Evolutionary conservation across 2,329 filamentous ascomycete species (phyloP), one percentile per base, ranked within the genome.

Genomic region (Neonectria magnoliae): DNA sequence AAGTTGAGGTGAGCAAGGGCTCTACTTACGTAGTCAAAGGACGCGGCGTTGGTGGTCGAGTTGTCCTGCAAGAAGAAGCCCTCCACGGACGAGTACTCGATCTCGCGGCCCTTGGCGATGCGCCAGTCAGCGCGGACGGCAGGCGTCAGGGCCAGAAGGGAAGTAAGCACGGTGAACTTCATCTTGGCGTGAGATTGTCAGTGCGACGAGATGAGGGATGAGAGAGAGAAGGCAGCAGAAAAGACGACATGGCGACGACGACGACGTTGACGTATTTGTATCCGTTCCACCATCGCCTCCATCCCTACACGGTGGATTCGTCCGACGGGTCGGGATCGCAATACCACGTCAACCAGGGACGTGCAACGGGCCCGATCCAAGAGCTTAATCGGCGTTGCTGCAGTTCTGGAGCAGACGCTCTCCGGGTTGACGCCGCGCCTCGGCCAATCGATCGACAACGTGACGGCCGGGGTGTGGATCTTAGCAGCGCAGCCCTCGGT

Each of bases 41-140:
- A 84, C 2, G 75, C 79, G 2, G 88, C 77, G 60, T 87, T 78
- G 1, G 89, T 91, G 4, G 79, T 72, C 0, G 81, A 72, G 22
- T 90, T 84, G 72, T 91, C 89, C 71, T 92, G 90, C 22, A 88
- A 78, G 71, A 92, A 92, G 76, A 88, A 87, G 0, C 88, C 89
- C 0, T 81, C 79, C 0, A 91, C 81, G 0, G 88, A 85, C 0
- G 84, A 86, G 74, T 90, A 91, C 62, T 85, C 84, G 73, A 90
- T 83, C 60, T 85, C 82, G 42, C 76, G 77, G 36, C 70, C 72
- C 60, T 76, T 71, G 29, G 76, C 75, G 27, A 75, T 72, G 25
- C 73, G 64, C 78, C 78, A 80, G 25, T 67, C 67, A 25, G 75
- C 77, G 14, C 76, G 64, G 33, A 68, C 72, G 31, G 61, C 59